Conservation (phyloP, 2,329 filamentous ascomycete genomes). For the Parastagonospora nodorum region DNA sequence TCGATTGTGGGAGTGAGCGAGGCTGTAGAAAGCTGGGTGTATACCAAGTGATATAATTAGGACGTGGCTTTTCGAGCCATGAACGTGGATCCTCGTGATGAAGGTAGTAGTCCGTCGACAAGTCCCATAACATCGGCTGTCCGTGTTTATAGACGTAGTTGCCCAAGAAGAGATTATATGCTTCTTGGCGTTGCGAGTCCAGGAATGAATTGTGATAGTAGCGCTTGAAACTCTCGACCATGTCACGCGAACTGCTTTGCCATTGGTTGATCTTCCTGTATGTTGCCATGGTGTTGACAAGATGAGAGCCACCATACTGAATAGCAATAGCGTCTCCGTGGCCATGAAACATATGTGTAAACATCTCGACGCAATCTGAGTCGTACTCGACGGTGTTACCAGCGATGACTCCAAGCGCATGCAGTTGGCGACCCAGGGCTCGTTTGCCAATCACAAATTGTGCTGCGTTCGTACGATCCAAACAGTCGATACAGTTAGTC, state of each 20-base stretch:
- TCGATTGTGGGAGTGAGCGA: slow-evolving; percentile 60
- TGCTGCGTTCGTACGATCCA: slow-evolving; percentile 95
- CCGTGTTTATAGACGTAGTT: slow-evolving; percentile 90
- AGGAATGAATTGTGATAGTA: slow-evolving; percentile 99
- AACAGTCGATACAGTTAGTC: slow-evolving; percentile 97
- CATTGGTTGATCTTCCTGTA: slow-evolving; percentile 99
- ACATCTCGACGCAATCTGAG: slow-evolving; percentile 92
- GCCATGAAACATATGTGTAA: slow-evolving; percentile 96
- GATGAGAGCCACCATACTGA: slow-evolving; percentile 94
- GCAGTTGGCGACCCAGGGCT: slow-evolving; percentile 87
- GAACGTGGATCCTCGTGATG: slow-evolving; percentile 83
- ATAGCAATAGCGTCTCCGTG: slow-evolving; percentile 98
- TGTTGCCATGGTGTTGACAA: slow-evolving; percentile 99
- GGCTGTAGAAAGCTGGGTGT: slow-evolving; percentile 73
- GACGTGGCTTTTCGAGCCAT: slow-evolving; percentile 66
- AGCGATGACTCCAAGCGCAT: slow-evolving; percentile 85
- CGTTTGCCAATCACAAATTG: slow-evolving; percentile 98
- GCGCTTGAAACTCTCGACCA: slow-evolving; percentile 98
- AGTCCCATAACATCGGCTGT: slow-evolving; percentile 95
- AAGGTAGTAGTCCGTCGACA: slow-evolving; percentile 92
- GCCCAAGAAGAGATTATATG: slow-evolving; percentile 94
- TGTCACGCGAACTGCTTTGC: slow-evolving; percentile 95
- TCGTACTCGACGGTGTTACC: slow-evolving; percentile 85
- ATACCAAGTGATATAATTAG: slow-evolving; percentile 89
- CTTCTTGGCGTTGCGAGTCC: slow-evolving; percentile 96